A percentile compares a stretch with the other conserved stretches of the same genome.
phyloP scores from a whole-genome alignment of 2,329 filamentous ascomycete genomes.

The Penicillium sp. region DNA sequence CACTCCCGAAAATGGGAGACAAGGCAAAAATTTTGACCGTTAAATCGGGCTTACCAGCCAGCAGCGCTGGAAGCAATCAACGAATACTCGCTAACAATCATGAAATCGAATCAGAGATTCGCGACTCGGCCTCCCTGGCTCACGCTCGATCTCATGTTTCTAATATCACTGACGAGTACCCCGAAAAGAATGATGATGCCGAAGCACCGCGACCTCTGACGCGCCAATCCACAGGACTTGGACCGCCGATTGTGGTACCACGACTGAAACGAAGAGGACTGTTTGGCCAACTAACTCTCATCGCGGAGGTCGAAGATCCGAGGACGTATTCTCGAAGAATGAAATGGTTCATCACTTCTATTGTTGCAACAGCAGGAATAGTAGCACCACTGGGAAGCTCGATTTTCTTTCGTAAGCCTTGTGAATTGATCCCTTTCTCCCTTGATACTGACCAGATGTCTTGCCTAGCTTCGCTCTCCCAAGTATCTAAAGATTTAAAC shows the following conservation, averaged over 20 bases:
- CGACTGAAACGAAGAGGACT: conserved; percentile 66
- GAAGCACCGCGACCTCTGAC: conserved; percentile 12
- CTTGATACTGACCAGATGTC: neutral
- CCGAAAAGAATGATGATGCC: conserved; percentile 18
- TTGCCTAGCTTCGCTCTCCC: conserved; percentile 64
- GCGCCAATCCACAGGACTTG: conserved; percentile 25
- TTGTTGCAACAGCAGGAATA: conserved; percentile 74
- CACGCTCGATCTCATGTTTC: conserved; percentile 18
- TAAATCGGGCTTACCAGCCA: neutral
- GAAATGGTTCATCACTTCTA: conserved; percentile 82
- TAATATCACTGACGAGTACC: conserved; percentile 9
- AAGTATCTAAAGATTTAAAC: conserved; percentile 63
- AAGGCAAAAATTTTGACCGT: neutral
- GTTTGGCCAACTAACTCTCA: conserved; percentile 66
- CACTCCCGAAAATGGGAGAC: neutral
- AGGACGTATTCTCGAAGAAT: conserved; percentile 69
- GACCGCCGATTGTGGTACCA: conserved; percentile 50
- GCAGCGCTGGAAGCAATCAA: neutral
- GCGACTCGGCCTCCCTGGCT: neutral
- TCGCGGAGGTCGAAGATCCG: conserved; percentile 77
- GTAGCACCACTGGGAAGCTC: conserved; percentile 80
- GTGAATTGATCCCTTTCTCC: neutral
- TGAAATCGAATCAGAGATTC: neutral
- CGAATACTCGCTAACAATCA: neutral
- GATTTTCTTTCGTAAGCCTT: conserved; percentile 73